A percentile compares a stretch with the other conserved stretches of the same genome.
Conservation (phyloP, 208 protist species). For the Trypanosoma caninum region DNA sequence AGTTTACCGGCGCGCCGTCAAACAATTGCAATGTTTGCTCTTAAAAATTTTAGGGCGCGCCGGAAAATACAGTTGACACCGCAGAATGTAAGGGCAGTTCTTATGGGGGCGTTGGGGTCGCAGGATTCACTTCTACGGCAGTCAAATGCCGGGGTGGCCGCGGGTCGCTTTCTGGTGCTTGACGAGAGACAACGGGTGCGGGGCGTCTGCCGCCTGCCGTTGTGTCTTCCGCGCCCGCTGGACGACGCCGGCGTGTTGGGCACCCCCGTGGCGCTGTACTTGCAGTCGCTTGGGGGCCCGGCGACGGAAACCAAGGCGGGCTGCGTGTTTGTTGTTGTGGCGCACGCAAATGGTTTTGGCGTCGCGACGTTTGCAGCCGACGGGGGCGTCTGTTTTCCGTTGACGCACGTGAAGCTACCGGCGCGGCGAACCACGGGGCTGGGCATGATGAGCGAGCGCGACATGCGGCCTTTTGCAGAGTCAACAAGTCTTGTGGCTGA, state of each 20-base stretch:
- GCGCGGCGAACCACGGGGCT: slow-evolving; percentile 1
- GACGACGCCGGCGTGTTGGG: slow-evolving; percentile 44
- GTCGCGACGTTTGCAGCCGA: slow-evolving; percentile 18
- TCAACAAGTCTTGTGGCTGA: slow-evolving; percentile 23
- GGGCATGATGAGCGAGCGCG: slow-evolving; percentile 18
- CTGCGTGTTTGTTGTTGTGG: slow-evolving; percentile 19
- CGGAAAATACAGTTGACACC: slow-evolving; percentile 53
- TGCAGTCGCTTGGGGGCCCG: slow-evolving; percentile 27
- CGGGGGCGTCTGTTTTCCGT: slow-evolving; percentile 13
- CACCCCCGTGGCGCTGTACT: slow-evolving; percentile 46
- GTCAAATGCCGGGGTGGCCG: slow-evolving; percentile 46
- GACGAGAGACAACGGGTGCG: slow-evolving; percentile 75
- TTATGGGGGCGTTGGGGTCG: slow-evolving; percentile 39
- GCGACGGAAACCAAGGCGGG: slow-evolving; percentile 1
- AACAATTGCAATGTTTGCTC: slow-evolving; percentile 81
- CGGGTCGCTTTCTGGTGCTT: slow-evolving; percentile 75
- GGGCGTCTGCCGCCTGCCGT: slow-evolving; percentile 66
- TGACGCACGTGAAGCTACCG: slow-evolving; percentile 25
- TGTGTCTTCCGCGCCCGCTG: slow-evolving; percentile 73
- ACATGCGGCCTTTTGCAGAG: slow-evolving; percentile 38
- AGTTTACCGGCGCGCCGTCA: slow-evolving; percentile 12
- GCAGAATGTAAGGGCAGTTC: slow-evolving; percentile 26
- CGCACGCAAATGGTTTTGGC: slow-evolving; percentile 25
- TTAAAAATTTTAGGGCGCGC: slow-evolving; percentile 70
- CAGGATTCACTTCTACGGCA: slow-evolving; percentile 73